Conservation (phyloP, 768 basidiomycete species). For the Exidia glandulosa region DNA sequence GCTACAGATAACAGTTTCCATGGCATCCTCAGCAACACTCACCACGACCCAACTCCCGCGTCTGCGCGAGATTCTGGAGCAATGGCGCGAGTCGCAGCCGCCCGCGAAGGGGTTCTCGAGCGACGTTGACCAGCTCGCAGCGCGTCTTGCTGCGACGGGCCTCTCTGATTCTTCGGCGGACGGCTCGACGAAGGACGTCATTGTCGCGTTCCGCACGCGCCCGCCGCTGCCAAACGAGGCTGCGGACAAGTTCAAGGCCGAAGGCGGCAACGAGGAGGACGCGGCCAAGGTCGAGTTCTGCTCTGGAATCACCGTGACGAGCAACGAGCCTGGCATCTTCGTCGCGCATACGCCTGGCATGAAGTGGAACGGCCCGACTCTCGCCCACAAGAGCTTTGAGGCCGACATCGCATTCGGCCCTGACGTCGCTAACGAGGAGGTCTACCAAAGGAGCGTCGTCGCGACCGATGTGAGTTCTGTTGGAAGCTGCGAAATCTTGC, state of each 20-base stretch:
- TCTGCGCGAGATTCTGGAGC: slow-evolving; percentile 16
- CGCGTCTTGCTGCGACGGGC: neutral
- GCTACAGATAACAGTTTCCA: too few species aligned
- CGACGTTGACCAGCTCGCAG: neutral
- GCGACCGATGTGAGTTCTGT: slow-evolving; percentile 18
- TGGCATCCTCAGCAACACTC: slow-evolving; percentile 21
- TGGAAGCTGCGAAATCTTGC: neutral
- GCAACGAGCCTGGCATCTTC: slow-evolving; percentile 22
- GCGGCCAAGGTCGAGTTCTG: slow-evolving; percentile 16
- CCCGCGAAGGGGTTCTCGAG: slow-evolving; percentile 10
- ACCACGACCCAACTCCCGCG: slow-evolving; percentile 20
- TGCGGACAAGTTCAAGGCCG: neutral
- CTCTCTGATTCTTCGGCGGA: neutral
- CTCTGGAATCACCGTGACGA: slow-evolving; percentile 18
- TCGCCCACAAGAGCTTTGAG: slow-evolving; percentile 23
- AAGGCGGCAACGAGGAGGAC: slow-evolving; percentile 6
- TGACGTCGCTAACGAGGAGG: slow-evolving; percentile 21
- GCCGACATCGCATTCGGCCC: slow-evolving; percentile 26
- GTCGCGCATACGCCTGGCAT: slow-evolving; percentile 24
- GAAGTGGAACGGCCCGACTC: slow-evolving; percentile 27
- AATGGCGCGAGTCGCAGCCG: slow-evolving; percentile 18
- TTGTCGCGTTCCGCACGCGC: slow-evolving; percentile 27
- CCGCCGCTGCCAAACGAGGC: slow-evolving; percentile 21
- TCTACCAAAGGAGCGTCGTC: slow-evolving; percentile 23
- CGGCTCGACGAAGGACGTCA: slow-evolving; percentile 12